These are phyloP conservation scores for Alternaria gansuensis DNA, from an alignment of 2,329 filamentous ascomycete genomes.

Conservation along the genomic window DNA sequence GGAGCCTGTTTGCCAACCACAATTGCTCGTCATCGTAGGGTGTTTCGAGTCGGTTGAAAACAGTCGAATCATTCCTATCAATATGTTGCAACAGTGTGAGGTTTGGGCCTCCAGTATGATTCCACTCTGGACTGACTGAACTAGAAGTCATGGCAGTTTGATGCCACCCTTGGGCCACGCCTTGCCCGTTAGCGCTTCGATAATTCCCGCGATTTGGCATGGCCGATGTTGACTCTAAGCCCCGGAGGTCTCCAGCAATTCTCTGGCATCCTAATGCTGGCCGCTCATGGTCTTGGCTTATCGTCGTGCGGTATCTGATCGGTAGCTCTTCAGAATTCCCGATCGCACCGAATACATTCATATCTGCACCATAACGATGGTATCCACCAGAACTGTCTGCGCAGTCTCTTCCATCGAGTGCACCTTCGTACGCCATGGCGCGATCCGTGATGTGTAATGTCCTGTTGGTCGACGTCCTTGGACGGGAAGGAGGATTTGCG, in stretches of 20 bases:
- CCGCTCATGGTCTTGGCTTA: not conserved
- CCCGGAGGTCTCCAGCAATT: no score
- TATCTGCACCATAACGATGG: not conserved
- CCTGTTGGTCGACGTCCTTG: not conserved
- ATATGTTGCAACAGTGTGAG: no score
- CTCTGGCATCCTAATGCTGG: not conserved
- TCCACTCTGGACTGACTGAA: not conserved
- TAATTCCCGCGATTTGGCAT: not conserved
- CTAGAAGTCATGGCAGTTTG: no score
- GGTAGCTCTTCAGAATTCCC: not conserved
- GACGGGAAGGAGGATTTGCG: not conserved
- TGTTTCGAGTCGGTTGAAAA: not conserved
- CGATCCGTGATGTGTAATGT: not conserved
- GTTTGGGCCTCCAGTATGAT: rapidly evolving
- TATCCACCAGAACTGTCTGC: not conserved
- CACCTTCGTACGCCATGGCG: not conserved
- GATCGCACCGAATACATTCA: not conserved
- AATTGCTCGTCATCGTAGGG: not conserved
- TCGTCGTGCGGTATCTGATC: not conserved
- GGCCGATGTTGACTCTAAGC: not conserved
- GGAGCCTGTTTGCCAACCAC: no score
- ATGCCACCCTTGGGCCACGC: not conserved
- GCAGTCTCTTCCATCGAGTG: not conserved
- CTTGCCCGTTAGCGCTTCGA: not conserved
- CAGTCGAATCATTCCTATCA: no score